A percentile compares a stretch with the other conserved stretches of the same genome.
Evolutionary conservation across 106 monocot genomes (phyloP).

Genomic region (Acorus calamus): DNA sequence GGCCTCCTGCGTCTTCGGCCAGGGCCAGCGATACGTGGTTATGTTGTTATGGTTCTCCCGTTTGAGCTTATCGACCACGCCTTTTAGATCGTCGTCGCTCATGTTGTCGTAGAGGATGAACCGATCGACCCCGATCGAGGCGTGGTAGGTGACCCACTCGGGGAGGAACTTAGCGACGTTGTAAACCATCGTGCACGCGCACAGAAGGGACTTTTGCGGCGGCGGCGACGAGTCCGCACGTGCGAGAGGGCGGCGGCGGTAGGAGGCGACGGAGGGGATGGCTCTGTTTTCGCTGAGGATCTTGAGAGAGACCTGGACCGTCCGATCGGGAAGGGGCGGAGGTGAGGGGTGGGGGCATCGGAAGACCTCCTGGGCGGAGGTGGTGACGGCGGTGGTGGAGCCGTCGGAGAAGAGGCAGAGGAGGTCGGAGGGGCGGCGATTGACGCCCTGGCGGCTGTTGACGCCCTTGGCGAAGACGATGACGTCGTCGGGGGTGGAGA

Average conservation of each 20-base stretch:
- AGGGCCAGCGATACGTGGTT: slow-evolving; percentile 46
- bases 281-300: background rate
- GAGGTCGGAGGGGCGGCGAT: slow-evolving; percentile 22
- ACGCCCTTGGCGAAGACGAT: slow-evolving; percentile 80
- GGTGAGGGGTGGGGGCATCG: slow-evolving; percentile 42
- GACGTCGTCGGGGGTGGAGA: slow-evolving; percentile 43
- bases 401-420: slow-evolving; percentile 31
- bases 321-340: background rate
- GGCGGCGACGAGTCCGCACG: background rate
- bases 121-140: slow-evolving; percentile 47
- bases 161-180: slow-evolving; percentile 67
- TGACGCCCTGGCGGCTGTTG: slow-evolving; percentile 27
- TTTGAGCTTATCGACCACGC: slow-evolving; percentile 16
- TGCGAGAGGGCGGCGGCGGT: slow-evolving; percentile 4
- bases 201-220: slow-evolving; percentile 14
- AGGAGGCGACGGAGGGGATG: slow-evolving; percentile 44
- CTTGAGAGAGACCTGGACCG: slow-evolving; percentile 22
- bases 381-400: slow-evolving; percentile 22
- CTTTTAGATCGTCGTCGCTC: slow-evolving; percentile 52
- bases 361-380: slow-evolving; percentile 71
- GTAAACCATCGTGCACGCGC: slow-evolving; percentile 78
- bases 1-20: slow-evolving; percentile 87
- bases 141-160: slow-evolving; percentile 76
- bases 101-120: slow-evolving; percentile 89
- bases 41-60: slow-evolving; percentile 22